These are phyloP conservation scores for Fusarium multiceps DNA, from an alignment of 2,329 filamentous ascomycete species.

Conservation along the genomic window DNA sequence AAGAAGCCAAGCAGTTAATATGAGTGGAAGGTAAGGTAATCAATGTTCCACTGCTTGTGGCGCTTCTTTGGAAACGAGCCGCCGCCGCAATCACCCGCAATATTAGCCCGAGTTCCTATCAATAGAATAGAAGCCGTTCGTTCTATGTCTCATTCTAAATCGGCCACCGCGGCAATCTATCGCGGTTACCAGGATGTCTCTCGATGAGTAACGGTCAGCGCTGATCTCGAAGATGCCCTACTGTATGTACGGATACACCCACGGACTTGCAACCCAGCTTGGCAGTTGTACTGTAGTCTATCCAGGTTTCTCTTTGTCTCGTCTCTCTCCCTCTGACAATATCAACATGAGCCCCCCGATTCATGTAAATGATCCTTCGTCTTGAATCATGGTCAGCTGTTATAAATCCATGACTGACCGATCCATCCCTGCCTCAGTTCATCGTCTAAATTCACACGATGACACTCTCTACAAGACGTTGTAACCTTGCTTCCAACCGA, in stretches of 20 bases:
- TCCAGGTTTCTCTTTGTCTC: not conserved
- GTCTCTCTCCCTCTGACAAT: not conserved
- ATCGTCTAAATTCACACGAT: slow-evolving; percentile 4
- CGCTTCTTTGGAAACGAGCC: slow-evolving; percentile 1
- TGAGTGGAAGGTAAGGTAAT: not conserved
- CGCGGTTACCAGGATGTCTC: slow-evolving; percentile 12
- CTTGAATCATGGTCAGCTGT: slow-evolving; percentile 29
- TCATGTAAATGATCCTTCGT: slow-evolving; percentile 42
- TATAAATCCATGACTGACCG: not conserved
- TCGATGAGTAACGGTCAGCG: slow-evolving; percentile 20
- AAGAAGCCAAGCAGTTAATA: not conserved
- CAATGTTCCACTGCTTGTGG: slow-evolving; percentile 26
- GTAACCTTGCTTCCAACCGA: not conserved
- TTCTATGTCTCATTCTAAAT: slow-evolving; percentile 15
- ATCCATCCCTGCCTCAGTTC: slow-evolving; percentile 14
- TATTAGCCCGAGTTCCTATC: not conserved
- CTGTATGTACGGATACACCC: not conserved
- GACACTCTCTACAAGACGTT: slow-evolving; percentile 11
- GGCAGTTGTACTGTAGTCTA: slow-evolving; percentile 10
- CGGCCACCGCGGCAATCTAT: slow-evolving; percentile 24
- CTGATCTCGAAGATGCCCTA: slow-evolving; percentile 17
- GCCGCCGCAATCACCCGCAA: not conserved
- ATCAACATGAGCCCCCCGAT: slow-evolving; percentile 39
- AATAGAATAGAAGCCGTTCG: not conserved
- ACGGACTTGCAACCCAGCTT: slow-evolving; percentile 18